Conservation (phyloP, 441 rosid genomes). For the Capsella rubella region DNA sequence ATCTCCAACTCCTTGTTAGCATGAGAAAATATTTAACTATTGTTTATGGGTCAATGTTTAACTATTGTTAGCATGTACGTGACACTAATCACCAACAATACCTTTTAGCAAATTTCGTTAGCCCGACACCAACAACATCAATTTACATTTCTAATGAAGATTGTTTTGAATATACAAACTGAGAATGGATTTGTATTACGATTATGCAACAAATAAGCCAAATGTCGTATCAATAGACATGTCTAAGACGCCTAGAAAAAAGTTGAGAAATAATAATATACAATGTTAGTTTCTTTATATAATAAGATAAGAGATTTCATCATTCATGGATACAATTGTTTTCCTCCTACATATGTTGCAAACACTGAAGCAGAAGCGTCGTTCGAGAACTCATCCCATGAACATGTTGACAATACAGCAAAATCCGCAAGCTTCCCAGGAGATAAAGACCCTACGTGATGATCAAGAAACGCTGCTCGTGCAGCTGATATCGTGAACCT, state of each 20-base stretch:
- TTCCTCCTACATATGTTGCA: slow-evolving; percentile 79
- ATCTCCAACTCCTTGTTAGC: no score
- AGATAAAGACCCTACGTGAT: slow-evolving; percentile 74
- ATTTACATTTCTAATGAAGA: background rate
- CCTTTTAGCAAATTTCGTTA: background rate
- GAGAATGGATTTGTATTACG: background rate
- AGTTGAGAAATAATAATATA: no score
- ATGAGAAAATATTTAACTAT: no score
- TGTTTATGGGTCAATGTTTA: no score
- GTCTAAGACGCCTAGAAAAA: background rate
- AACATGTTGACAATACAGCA: slow-evolving; percentile 62
- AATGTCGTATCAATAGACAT: background rate
- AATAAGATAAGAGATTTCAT: background rate
- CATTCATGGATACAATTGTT: slow-evolving; percentile 55
- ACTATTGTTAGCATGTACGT: no score
- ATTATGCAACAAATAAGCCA: background rate
- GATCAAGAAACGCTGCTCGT: slow-evolving; percentile 74
- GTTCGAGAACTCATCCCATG: slow-evolving; percentile 65
- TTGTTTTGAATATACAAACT: background rate
- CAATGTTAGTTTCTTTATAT: no score
- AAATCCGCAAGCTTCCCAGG: slow-evolving; percentile 84
- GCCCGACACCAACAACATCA: slow-evolving; percentile 15
- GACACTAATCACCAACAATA: background rate
- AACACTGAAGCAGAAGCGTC: slow-evolving; percentile 60
- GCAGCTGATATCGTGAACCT: slow-evolving; percentile 92